Base-by-base conservation (phyloP, 257 asterid species). In the Scutellaria barbata region DNA sequence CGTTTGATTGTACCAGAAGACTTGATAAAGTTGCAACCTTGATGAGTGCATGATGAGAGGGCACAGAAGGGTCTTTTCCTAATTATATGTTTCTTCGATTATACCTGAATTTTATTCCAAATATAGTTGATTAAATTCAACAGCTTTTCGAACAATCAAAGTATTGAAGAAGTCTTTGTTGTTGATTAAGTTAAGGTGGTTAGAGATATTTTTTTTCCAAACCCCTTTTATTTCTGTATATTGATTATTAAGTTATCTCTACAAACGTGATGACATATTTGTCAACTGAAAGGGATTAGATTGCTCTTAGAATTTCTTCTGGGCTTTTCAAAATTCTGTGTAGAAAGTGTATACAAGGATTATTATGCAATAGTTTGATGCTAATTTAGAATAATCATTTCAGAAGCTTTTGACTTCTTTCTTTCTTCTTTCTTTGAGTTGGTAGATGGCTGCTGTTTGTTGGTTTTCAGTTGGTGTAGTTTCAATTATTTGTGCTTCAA, bases 21-120 rank as follows among this genome's bases (percentile, higher is more conserved):
- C 58, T 72, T 61, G 41, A 25, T 43, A 58, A 78, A 75, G 74
- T 51, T 63, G 48, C 61, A 68, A 30, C 62, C 85, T 78, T 72
- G 70, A 46, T 57, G 65, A 46, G 55, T 52, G 66, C 47, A 9
- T 51, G 42, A 41, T 57, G 57, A 61, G 73, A 41, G 17, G 76
- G 74, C 25, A 17, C 63, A 60, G 17, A 76, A 67, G 78, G 79
- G 74, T 64, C 66, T 43, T 76, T 70, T 51, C 45, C 33, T 55
- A 39, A 43, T 55, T 58, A 42, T 63, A 41, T 63, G 77, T 30
- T 54, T 73, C 74, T 73, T 69, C 80, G 52, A 54, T 71, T 22
- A 54, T 56, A 64, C 66, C 73, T 52, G 64, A 64, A 45, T 65
- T 48, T 68, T 67, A 33, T 52, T 70, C 65, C 3, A 2, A n/a